Evolutionary conservation across 352 stramenopile species (phyloP).

Genomic region (Peronospora farinosa): DNA sequence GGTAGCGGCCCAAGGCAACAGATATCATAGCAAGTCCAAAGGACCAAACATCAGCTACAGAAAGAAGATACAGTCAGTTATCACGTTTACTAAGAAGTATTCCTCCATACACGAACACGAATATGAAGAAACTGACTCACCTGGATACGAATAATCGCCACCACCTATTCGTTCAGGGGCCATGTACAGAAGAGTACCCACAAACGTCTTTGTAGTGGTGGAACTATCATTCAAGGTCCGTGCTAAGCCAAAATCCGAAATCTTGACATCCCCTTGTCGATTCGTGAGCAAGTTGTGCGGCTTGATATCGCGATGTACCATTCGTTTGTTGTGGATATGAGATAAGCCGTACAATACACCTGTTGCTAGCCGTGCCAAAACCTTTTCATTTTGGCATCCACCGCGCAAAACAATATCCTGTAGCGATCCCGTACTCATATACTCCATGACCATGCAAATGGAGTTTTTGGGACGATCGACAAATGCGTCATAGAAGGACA

Average conservation of each 20-base stretch:
- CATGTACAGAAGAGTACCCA: slow-evolving; percentile 93
- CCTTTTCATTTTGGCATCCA: slow-evolving; percentile 78
- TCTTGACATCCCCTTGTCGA: slow-evolving; percentile 79
- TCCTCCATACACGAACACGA: not conserved
- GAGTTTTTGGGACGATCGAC: slow-evolving; percentile 83
- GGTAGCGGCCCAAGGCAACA: slow-evolving; percentile 77
- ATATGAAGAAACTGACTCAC: slow-evolving; percentile 18
- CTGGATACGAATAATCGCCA: slow-evolving; percentile 86
- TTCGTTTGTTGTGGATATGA: slow-evolving; percentile 84
- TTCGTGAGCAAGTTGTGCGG: slow-evolving; percentile 88
- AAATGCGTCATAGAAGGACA: slow-evolving; percentile 91
- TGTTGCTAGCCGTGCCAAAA: slow-evolving; percentile 62
- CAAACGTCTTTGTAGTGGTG: slow-evolving; percentile 86
- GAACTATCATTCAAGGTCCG: slow-evolving; percentile 71
- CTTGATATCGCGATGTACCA: slow-evolving; percentile 91
- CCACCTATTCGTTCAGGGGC: slow-evolving; percentile 89
- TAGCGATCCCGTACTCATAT: slow-evolving; percentile 88
- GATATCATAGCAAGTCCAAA: slow-evolving; percentile 75
- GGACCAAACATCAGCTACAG: slow-evolving; percentile 75
- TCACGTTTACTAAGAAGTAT: not conserved
- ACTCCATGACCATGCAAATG: slow-evolving; percentile 90
- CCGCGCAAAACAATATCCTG: slow-evolving; percentile 85
- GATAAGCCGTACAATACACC: slow-evolving; percentile 72
- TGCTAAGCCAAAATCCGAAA: slow-evolving; percentile 84
- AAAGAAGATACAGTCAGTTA: slow-evolving; percentile 3